Percentiles rank a stretch among this genome's conserved stretches.
phyloP scores from a whole-genome alignment of 352 stramenopile species.

The Globisporangium irregulare region DNA sequence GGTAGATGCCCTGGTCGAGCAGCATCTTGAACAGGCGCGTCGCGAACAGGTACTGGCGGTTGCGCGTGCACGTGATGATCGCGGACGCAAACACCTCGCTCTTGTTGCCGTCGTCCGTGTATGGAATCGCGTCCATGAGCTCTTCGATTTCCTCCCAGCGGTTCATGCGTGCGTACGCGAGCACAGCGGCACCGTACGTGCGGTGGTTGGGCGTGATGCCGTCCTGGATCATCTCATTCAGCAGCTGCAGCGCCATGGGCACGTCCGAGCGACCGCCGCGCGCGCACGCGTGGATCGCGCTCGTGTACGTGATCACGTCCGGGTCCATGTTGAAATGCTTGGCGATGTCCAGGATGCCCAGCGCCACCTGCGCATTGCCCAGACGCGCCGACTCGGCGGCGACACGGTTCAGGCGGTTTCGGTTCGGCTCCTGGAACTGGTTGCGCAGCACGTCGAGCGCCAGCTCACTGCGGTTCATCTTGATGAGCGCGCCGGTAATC shows the following conservation, averaged over 20 bases:
- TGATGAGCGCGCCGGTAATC: constrained; percentile 68
- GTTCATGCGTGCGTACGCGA: constrained; percentile 68
- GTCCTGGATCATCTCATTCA: constrained; percentile 74
- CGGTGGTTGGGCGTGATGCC: constrained; percentile 61
- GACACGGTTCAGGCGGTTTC: constrained; percentile 63
- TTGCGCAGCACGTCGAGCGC: constrained; percentile 59
- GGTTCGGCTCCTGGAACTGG: constrained; percentile 47
- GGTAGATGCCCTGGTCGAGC: constrained; percentile 62
- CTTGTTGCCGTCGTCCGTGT: constrained; percentile 51
- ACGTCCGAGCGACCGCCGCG: constrained; percentile 48
- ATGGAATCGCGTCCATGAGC: constrained; percentile 56
- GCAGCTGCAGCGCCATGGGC: constrained; percentile 49
- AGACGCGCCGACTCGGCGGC: constrained; percentile 61
- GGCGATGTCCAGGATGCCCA: constrained; percentile 69
- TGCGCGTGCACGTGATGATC: constrained; percentile 76
- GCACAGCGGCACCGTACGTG: constrained; percentile 70
- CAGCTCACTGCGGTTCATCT: constrained; percentile 59
- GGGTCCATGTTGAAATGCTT: constrained; percentile 61
- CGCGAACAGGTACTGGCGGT: constrained; percentile 59
- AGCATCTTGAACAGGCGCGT: constrained; percentile 63
- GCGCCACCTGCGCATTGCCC: constrained; percentile 59
- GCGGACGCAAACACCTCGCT: constrained; percentile 65
- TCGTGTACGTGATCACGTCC: constrained; percentile 78
- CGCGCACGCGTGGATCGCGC: constrained; percentile 76
- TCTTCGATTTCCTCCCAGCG: constrained; percentile 69